Evolutionary conservation across 768 basidiomycete genomes (phyloP).

Genomic region (Lactarius deliciosus): DNA sequence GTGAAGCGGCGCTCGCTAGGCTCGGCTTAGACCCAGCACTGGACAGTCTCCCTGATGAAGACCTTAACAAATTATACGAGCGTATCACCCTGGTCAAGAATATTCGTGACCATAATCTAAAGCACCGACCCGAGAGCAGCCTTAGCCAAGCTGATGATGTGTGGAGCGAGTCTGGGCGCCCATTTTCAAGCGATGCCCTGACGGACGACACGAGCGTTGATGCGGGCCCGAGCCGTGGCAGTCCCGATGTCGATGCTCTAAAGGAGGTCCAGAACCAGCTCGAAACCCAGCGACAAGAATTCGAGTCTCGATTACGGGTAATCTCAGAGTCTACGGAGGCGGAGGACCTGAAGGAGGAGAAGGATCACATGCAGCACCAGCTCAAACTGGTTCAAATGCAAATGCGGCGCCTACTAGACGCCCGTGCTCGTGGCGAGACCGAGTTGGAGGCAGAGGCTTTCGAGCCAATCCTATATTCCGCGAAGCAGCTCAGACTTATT

Average conservation of each 20-base stretch:
- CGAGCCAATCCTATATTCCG: conserved; percentile 82
- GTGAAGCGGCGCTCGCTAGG: conserved; percentile 87
- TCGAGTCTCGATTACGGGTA: conserved; percentile 58
- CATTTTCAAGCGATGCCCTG: conserved; percentile 68
- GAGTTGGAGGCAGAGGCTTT: conserved; percentile 62
- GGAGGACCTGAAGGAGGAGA: conserved; percentile 85
- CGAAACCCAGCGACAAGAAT: conserved; percentile 47
- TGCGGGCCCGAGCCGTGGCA: conserved; percentile 53
- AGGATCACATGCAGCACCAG: conserved; percentile 91
- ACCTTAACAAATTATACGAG: conserved; percentile 90
- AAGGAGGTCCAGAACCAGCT: conserved; percentile 75
- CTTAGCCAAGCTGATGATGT: conserved; percentile 82
- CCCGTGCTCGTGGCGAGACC: conserved; percentile 71
- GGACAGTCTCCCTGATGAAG: conserved; percentile 91
- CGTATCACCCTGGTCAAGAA: conserved; percentile 92
- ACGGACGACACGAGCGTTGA: conserved; percentile 91
- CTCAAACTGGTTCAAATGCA: conserved; percentile 75
- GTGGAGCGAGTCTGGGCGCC: conserved; percentile 88
- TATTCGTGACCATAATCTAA: conserved; percentile 76
- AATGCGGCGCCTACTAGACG: conserved; percentile 79
- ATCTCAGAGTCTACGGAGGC: conserved; percentile 72
- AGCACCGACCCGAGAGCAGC: conserved; percentile 87
- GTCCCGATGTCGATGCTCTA: conserved; percentile 66
- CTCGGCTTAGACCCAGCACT: conserved; percentile 86
- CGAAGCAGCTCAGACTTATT: conserved; percentile 77